Percentiles rank a stretch among this genome's conserved stretches.
Conservation (phyloP, 768 basidiomycete genomes). For the Leucosporidium yakuticum region DNA sequence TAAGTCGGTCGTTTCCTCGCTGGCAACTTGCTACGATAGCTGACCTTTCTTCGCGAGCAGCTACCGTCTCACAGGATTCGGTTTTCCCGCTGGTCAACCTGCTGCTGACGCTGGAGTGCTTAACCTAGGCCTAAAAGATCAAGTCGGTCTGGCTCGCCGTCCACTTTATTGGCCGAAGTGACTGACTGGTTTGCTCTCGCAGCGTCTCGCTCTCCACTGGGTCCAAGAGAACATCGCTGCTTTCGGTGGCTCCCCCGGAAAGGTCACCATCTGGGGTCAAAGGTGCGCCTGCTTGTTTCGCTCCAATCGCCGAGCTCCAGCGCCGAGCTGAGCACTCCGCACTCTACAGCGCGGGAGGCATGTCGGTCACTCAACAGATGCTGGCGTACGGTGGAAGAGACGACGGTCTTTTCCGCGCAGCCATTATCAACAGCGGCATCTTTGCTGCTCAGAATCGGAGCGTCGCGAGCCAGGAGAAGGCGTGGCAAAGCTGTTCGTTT, state of each 20-base stretch:
- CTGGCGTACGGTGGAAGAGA: conserved; percentile 8
- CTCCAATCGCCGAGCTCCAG: background rate
- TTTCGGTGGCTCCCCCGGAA: conserved; percentile 57
- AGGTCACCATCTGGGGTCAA: conserved; percentile 55
- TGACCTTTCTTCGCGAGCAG: background rate
- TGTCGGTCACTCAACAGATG: background rate
- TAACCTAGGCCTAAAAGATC: background rate
- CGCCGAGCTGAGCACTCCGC: background rate
- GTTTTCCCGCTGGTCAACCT: conserved; percentile 16
- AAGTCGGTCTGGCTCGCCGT: background rate
- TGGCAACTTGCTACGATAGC: background rate
- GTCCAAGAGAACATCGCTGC: conserved; percentile 53
- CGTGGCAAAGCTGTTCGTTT: background rate
- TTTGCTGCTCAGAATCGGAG: background rate
- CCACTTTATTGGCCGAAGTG: background rate
- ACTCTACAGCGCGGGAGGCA: background rate
- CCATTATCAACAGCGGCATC: conserved; percentile 12
- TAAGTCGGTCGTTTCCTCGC: background rate
- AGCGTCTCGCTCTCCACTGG: conserved; percentile 45
- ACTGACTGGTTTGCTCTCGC: background rate
- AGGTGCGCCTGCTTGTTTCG: background rate
- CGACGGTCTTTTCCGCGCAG: conserved; percentile 10
- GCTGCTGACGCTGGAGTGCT: conserved; percentile 13
- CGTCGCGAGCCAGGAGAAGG: background rate
- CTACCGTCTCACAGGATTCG: conserved; percentile 18